Evolutionary conservation across 345 rosid genomes (phyloP).

Genomic region (Ceriops decandra): DNA sequence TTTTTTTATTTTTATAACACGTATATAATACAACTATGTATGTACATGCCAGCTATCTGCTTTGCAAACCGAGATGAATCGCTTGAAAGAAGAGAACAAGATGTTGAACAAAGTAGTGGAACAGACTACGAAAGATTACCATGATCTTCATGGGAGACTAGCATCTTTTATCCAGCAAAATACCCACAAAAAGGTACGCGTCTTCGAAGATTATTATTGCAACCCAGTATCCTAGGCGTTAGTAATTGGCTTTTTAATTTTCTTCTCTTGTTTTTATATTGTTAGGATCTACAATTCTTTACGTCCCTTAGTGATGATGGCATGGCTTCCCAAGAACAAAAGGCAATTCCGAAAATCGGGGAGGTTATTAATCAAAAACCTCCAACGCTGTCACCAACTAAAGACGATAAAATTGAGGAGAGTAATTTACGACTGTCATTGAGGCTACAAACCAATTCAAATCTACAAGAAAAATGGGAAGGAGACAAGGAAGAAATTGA

Average conservation of each 20-base stretch:
- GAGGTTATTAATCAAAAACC: conserved; percentile 1
- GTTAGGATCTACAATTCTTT: conserved; percentile 33
- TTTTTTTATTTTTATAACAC: too few species aligned
- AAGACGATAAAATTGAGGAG: not conserved
- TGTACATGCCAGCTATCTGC: conserved; percentile 31
- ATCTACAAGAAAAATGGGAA: conserved; percentile 7
- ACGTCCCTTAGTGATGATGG: conserved; percentile 28
- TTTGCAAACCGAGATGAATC: conserved; percentile 48
- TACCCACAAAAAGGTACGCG: conserved; percentile 25
- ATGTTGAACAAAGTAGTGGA: conserved; percentile 50
- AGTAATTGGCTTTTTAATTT: not conserved
- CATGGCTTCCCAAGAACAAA: conserved; percentile 16
- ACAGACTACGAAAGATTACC: conserved; percentile 52
- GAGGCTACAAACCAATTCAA: conserved; percentile 27
- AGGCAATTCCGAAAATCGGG: conserved; percentile 1
- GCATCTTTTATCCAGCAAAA: conserved; percentile 38
- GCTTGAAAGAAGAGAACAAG: conserved; percentile 58
- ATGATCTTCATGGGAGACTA: conserved; percentile 47
- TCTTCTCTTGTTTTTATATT: not conserved
- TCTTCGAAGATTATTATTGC: not conserved
- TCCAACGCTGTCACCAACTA: not conserved
- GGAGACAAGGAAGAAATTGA: conserved; percentile 8
- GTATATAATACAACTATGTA: not conserved
- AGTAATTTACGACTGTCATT: conserved; percentile 48
- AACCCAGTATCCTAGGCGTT: not conserved